These are phyloP conservation scores for Spinacia oleracea DNA, from an alignment of 179 eudicot genomes.

Conservation along the genomic window DNA sequence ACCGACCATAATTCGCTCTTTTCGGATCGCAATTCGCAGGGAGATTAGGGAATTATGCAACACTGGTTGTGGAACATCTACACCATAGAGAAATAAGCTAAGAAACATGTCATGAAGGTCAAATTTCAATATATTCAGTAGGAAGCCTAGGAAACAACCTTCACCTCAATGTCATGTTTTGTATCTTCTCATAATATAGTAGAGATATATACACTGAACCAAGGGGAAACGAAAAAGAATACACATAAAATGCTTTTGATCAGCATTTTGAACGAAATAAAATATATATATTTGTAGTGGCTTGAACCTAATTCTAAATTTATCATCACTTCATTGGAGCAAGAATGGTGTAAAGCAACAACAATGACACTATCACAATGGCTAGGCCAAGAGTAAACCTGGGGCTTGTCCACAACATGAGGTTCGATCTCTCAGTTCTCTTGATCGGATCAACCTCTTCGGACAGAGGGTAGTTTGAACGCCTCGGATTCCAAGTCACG, in stretches of 20 bases:
- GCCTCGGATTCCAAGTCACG: slow-evolving; percentile 91
- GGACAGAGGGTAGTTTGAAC: slow-evolving; percentile 74
- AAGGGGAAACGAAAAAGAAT: background rate
- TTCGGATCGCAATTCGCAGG: too few relatives aligned
- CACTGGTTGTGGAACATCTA: too few relatives aligned
- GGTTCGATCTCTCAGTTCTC: slow-evolving; percentile 88
- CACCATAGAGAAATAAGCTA: background rate
- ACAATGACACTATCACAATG: slow-evolving; percentile 63
- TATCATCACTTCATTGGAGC: slow-evolving; percentile 54
- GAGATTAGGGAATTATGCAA: too few relatives aligned
- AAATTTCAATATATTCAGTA: background rate
- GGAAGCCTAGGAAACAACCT: too few relatives aligned
- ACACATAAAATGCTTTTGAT: background rate
- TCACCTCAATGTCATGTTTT: background rate
- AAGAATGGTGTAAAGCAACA: slow-evolving; percentile 74
- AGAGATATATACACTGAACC: slow-evolving; percentile 4
- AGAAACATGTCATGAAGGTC: background rate
- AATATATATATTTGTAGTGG: background rate
- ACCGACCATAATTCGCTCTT: too few relatives aligned
- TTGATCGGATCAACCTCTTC: slow-evolving; percentile 98
- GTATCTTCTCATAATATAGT: background rate
- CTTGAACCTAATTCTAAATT: background rate
- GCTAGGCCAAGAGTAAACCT: slow-evolving; percentile 71
- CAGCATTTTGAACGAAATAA: background rate
- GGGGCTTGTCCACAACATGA: slow-evolving; percentile 90